Conservation (phyloP, 2,329 filamentous ascomycete genomes). For the Uncinocarpus reesii region DNA sequence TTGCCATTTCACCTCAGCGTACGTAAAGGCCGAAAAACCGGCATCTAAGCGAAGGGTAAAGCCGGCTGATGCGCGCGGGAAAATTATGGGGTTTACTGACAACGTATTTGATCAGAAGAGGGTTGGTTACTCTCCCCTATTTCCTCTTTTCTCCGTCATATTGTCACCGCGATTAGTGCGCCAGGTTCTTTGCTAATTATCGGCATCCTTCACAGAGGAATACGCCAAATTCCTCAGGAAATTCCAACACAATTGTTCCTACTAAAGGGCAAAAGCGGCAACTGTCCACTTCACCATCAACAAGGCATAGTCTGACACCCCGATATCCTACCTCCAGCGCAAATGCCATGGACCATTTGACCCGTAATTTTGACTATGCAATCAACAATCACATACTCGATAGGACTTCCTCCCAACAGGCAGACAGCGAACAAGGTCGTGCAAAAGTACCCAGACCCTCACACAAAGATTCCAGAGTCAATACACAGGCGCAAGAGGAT, state of each 20-base stretch:
- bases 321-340: not conserved
- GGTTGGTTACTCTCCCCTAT: conserved; percentile 15
- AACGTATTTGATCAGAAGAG: conserved; percentile 32
- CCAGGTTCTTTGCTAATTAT: not conserved
- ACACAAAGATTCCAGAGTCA: not conserved
- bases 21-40: conserved; percentile 28
- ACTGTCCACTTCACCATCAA: conserved; percentile 4
- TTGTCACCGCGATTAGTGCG: not conserved
- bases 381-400: not conserved
- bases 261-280: conserved; percentile 14
- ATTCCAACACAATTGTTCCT: conserved; percentile 8
- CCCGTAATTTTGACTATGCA: not conserved
- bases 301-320: not conserved
- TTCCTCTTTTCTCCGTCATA: not conserved
- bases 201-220: conserved; percentile 10
- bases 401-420: not conserved
- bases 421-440: conserved; percentile 1
- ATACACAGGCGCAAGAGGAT: not conserved
- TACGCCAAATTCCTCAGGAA: conserved; percentile 11
- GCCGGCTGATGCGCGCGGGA: conserved; percentile 26
- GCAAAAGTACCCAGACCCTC: not conserved
- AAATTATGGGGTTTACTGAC: conserved; percentile 29
- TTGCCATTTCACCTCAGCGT: conserved; percentile 28
- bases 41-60: conserved; percentile 26
- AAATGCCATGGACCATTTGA: not conserved